Evolutionary conservation across 768 basidiomycete species (phyloP).

Genomic region (Suillus placidus): DNA sequence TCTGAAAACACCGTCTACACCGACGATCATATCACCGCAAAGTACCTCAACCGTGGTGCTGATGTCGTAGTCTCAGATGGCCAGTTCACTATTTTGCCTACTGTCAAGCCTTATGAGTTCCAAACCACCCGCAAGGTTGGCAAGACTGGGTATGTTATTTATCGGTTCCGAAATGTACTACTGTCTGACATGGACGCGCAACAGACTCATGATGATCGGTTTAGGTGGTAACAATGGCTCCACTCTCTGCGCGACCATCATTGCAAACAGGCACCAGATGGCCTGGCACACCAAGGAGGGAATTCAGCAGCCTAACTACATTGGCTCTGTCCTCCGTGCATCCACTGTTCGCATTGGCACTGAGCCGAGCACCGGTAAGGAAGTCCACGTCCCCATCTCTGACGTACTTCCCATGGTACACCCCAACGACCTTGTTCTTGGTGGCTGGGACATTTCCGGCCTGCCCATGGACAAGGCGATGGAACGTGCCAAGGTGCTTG

Average conservation of each 20-base stretch:
- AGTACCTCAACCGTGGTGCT: conserved; percentile 80
- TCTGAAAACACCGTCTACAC: conserved; percentile 81
- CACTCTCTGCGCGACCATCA: conserved; percentile 90
- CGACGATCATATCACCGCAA: conserved; percentile 80
- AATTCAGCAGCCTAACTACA: conserved; percentile 94
- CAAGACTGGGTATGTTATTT: conserved; percentile 82
- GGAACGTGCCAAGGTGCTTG: conserved; percentile 89
- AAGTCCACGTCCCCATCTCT: conserved; percentile 88
- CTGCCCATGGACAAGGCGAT: conserved; percentile 87
- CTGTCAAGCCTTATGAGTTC: conserved; percentile 84
- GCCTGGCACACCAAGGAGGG: conserved; percentile 94
- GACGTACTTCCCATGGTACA: conserved; percentile 97
- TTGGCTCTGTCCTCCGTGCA: conserved; percentile 94
- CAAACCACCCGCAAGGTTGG: conserved; percentile 83
- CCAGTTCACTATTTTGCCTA: conserved; percentile 78
- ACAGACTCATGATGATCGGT: conserved; percentile 95
- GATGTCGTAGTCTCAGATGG: conserved; percentile 71
- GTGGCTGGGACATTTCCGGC: conserved; percentile 98
- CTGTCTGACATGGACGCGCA: conserved; percentile 1
- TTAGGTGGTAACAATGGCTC: conserved; percentile 97
- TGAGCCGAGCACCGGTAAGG: conserved; percentile 79
- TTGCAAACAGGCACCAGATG: conserved; percentile 95
- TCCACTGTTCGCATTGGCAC: conserved; percentile 92
- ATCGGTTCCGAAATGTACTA: conserved; percentile 12
- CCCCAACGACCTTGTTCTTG: conserved; percentile 95